These are phyloP conservation scores for Hypholoma sublateritium DNA, from an alignment of 768 basidiomycete genomes.

Conservation along the genomic window DNA sequence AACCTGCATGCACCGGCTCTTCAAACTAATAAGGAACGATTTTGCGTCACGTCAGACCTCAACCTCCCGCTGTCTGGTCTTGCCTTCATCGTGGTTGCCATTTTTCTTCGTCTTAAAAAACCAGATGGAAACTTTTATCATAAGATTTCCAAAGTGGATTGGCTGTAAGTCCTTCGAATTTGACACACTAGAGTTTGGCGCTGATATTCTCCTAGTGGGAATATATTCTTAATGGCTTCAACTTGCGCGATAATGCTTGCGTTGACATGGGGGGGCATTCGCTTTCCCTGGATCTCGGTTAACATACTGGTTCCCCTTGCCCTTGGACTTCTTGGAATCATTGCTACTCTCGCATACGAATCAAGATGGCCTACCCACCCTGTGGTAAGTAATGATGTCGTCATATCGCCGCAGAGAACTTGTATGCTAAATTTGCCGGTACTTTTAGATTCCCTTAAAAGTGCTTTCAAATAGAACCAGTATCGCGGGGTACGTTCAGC, in stretches of 20 bases:
- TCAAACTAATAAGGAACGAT: neutral
- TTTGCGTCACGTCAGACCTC: constrained; percentile 28
- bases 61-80: constrained; percentile 38
- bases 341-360: constrained; percentile 40
- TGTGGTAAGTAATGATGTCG: constrained; percentile 7
- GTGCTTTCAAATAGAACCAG: constrained; percentile 14
- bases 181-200: neutral
- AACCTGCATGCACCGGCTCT: too few species aligned
- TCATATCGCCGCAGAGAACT: neutral
- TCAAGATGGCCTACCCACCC: constrained; percentile 7
- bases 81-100: constrained; percentile 22
- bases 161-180: constrained; percentile 30
- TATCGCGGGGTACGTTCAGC: constrained; percentile 4
- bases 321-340: constrained; percentile 39
- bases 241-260: constrained; percentile 36
- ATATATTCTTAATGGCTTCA: constrained; percentile 36
- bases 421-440: neutral
- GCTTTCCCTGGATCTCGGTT: constrained; percentile 40
- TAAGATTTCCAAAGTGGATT: constrained; percentile 41
- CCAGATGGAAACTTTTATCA: constrained; percentile 31
- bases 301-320: constrained; percentile 41
- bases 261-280: constrained; percentile 48
- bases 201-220: constrained; percentile 31
- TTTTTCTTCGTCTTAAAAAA: constrained; percentile 28
- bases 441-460: constrained; percentile 10